Base-by-base conservation (phyloP, 306 rosid genomes). In the Myrica gale region DNA sequence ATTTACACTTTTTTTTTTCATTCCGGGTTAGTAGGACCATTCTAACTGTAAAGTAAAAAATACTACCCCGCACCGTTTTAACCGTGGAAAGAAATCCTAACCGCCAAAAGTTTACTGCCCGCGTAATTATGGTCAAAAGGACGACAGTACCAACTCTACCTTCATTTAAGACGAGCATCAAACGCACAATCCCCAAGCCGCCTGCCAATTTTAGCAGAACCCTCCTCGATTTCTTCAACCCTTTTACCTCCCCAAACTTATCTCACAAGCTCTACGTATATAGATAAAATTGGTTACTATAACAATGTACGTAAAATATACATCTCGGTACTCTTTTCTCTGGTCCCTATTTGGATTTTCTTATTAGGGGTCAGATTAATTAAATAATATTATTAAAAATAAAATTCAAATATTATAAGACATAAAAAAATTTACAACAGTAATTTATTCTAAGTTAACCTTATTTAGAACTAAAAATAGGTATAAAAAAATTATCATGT, bases 341-440 rank as follows among this genome's bases (percentile, higher is more conserved):
- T 44, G 71, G 85, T 85, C 81, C 74, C 82, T 15, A 51, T 71
- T 56, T 46, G 80, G n/a, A n/a, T n/a, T n/a, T n/a, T n/a, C n/a
- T n/a, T n/a, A n/a, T n/a, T n/a, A n/a, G n/a, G n/a, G n/a, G n/a
- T n/a, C n/a, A n/a, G n/a, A n/a, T n/a, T n/a, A n/a, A n/a, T n/a
- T n/a, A n/a, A n/a, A n/a, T n/a, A n/a, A n/a, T n/a, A n/a, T n/a
- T n/a, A n/a, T n/a, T n/a, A n/a, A n/a, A n/a, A n/a, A n/a, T n/a
- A n/a, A n/a, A n/a, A n/a, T n/a, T n/a, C n/a, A n/a, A n/a, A n/a
- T n/a, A n/a, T n/a, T n/a, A n/a, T n/a, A n/a, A n/a, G n/a, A n/a
- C n/a, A n/a, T n/a, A n/a, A n/a, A n/a, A n/a, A n/a, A n/a, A n/a
- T n/a, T n/a, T n/a, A n/a, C n/a, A n/a, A n/a, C n/a, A n/a, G n/a